Conservation (phyloP, 1,139 yeast species). For the Saccharomyces uvarum region DNA sequence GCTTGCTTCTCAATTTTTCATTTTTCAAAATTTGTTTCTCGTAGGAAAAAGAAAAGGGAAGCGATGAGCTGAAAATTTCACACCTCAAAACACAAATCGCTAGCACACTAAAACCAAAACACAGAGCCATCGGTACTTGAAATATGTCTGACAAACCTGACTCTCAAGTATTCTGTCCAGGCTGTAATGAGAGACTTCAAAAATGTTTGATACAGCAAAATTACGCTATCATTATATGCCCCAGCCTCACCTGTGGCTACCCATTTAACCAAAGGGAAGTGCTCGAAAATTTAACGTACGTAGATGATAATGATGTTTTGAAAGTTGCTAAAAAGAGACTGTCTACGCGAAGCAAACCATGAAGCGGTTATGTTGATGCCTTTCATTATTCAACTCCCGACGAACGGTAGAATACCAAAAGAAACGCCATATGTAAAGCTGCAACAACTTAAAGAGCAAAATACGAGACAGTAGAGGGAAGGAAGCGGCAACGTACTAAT, state of each 20-base stretch:
- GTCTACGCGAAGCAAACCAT: constrained; percentile 3
- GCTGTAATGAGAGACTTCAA: constrained; percentile 26
- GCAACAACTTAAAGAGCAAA: neutral
- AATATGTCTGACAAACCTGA: neutral
- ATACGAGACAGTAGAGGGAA: neutral
- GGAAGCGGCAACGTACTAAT: neutral
- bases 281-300: constrained; percentile 21
- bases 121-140: neutral
- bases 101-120: neutral
- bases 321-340: constrained; percentile 22
- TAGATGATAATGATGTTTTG: constrained; percentile 25
- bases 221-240: constrained; percentile 32
- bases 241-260: constrained; percentile 31
- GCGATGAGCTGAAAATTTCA: neutral
- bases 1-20: neutral
- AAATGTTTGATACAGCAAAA: constrained; percentile 33
- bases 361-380: neutral
- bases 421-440: neutral
- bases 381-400: neutral
- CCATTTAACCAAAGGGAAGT: constrained; percentile 35
- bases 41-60: constrained; percentile 13
- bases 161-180: constrained; percentile 23
- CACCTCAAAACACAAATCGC: neutral
- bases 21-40: neutral
- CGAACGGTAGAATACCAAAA: neutral